Percentiles rank a stretch among this genome's conserved stretches.
These are phyloP conservation scores for Leishmania amazonensis DNA, from an alignment of 208 protist genomes.

Conservation along the genomic window DNA sequence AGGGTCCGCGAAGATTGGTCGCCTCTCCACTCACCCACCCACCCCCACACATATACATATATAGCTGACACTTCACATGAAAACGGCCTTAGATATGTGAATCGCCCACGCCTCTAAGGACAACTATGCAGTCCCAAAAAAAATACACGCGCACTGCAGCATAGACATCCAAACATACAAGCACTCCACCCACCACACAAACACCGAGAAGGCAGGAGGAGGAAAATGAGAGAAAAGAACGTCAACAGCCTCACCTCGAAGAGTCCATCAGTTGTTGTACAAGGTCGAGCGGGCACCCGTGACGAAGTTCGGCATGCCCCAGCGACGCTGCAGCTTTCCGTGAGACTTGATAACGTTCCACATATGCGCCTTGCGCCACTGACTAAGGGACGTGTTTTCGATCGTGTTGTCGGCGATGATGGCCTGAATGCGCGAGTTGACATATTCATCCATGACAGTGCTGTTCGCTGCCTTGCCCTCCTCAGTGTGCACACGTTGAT, in stretches of 20 bases:
- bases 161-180: not conserved
- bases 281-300: conserved; percentile 70
- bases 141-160: not conserved
- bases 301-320: conserved; percentile 71
- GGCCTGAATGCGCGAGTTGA: conserved; percentile 86
- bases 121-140: not conserved
- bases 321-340: conserved; percentile 78
- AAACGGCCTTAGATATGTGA: not conserved
- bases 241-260: not conserved
- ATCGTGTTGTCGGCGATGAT: conserved; percentile 91
- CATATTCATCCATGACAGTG: conserved; percentile 79
- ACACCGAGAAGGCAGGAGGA: not conserved
- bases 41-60: not conserved
- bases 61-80: not conserved
- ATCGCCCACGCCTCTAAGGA: not conserved
- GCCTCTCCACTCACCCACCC: not conserved
- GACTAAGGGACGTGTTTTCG: conserved; percentile 78
- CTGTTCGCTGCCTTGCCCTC: conserved; percentile 61
- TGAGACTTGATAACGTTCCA: conserved; percentile 87
- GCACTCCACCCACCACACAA: too few species aligned
- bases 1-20: not conserved
- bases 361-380: conserved; percentile 86
- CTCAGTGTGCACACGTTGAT: conserved; percentile 65
- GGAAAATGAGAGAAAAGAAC: not conserved
- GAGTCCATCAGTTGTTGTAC: conserved; percentile 49